Evolutionary conservation across 2,329 filamentous ascomycete genomes (phyloP).

Genomic region (Daldinia eschscholtzii): DNA sequence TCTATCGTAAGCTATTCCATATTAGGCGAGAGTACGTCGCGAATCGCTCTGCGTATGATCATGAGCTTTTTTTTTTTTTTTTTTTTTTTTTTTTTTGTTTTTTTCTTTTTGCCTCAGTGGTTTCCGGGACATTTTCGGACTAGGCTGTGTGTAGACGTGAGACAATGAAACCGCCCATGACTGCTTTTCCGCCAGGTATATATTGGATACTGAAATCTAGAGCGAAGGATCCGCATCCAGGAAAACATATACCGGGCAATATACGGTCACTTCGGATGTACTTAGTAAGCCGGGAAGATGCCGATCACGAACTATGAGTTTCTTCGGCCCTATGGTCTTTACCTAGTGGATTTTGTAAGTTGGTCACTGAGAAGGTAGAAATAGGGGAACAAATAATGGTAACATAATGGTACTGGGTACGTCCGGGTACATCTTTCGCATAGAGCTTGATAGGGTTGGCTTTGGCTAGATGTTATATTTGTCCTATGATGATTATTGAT

Average conservation of each 20-base stretch:
- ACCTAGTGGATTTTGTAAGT: background rate
- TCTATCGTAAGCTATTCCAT: conserved; percentile 14
- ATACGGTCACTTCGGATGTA: conserved; percentile 24
- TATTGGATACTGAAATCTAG: conserved; percentile 20
- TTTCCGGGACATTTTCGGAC: conserved; percentile 25
- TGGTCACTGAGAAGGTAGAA: conserved; percentile 1
- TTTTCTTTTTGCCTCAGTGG: conserved; percentile 11
- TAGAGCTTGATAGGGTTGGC: background rate
- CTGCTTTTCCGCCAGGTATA: conserved; percentile 16
- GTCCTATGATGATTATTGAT: background rate
- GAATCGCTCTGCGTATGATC: conserved; percentile 9
- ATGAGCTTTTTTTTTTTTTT: background rate
- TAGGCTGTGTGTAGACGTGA: conserved; percentile 19
- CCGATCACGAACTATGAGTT: conserved; percentile 15
- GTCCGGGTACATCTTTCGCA: background rate
- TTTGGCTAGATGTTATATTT: background rate
- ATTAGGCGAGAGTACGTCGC: conserved; percentile 9
- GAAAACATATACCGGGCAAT: conserved; percentile 34
- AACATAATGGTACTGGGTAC: background rate
- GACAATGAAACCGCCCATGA: conserved; percentile 12
- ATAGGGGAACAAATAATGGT: background rate
- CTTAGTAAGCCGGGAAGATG: conserved; percentile 34
- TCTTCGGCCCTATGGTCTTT: background rate
- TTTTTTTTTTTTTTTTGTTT: no score
- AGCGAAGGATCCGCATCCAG: conserved; percentile 20